Evolutionary conservation across 2,329 filamentous ascomycete genomes (phyloP).

Genomic region (Ophiostoma populinum): DNA sequence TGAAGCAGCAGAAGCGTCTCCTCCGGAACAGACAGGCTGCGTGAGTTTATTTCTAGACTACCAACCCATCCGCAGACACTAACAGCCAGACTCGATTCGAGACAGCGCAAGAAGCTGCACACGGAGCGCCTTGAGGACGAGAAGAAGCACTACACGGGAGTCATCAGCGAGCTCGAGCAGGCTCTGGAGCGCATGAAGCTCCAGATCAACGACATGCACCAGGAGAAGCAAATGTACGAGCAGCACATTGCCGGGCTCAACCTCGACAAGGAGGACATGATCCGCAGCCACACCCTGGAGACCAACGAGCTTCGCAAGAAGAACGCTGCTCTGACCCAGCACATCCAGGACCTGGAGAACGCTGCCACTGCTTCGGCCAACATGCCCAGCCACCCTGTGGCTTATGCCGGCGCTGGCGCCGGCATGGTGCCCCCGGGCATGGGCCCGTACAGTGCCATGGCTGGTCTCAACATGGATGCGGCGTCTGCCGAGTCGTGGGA

Average conservation of each 20-base stretch:
- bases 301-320: constrained; percentile 85
- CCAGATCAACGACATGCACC: constrained; percentile 52
- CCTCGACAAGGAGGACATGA: constrained; percentile 82
- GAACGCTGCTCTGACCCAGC: constrained; percentile 62
- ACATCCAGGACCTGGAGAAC: constrained; percentile 56
- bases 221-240: constrained; percentile 57
- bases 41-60: constrained; percentile 37
- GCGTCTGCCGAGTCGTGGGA: constrained; percentile 48
- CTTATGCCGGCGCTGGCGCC: constrained; percentile 27
- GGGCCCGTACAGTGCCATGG: constrained; percentile 64
- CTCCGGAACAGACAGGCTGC: constrained; percentile 92
- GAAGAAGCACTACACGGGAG: constrained; percentile 74
- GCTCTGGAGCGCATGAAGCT: constrained; percentile 51
- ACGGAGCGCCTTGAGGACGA: constrained; percentile 93
- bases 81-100: constrained; percentile 62
- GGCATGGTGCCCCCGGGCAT: constrained; percentile 1
- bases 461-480: constrained; percentile 61
- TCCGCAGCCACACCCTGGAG: constrained; percentile 76
- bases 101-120: constrained; percentile 95
- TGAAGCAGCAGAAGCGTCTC: constrained; percentile 95
- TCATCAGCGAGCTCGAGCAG: constrained; percentile 65
- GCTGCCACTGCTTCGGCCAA: constrained; percentile 24
- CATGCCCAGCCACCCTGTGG: constrained; percentile 17
- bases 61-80: constrained; percentile 9
- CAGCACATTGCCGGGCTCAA: constrained; percentile 61